Evolutionary conservation across 1,284 basidiomycete species (phyloP).

Genomic region (Cutaneotrichosporon cavernicola): DNA sequence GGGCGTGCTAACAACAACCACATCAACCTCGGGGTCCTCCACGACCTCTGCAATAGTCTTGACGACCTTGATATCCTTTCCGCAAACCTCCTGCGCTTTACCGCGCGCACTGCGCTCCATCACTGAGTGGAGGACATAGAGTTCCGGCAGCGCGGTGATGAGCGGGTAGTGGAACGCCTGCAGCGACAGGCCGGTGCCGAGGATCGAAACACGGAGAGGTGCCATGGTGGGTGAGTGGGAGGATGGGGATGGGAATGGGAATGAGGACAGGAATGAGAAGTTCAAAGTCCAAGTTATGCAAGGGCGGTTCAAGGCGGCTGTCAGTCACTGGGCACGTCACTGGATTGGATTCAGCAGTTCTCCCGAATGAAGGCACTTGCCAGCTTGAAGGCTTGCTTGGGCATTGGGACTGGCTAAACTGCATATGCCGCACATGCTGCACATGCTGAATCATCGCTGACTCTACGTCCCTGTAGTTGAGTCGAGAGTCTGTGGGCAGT

Average conservation of each 20-base stretch:
- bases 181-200: conserved; percentile 72
- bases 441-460: too few relatives aligned
- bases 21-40: conserved; percentile 51
- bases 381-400: too few relatives aligned
- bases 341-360: neutral
- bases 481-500: too few relatives aligned
- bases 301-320: neutral
- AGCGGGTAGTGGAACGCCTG: conserved; percentile 77
- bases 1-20: conserved; percentile 69
- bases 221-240: conserved; percentile 18
- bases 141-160: conserved; percentile 68
- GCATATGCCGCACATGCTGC: too few relatives aligned
- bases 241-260: neutral
- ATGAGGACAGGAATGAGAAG: too few relatives aligned
- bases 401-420: too few relatives aligned
- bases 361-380: neutral
- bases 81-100: conserved; percentile 35
- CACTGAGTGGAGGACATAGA: conserved; percentile 70
- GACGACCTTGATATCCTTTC: conserved; percentile 48
- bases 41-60: conserved; percentile 49
- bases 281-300: too few relatives aligned
- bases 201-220: conserved; percentile 67
- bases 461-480: too few relatives aligned
- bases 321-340: neutral
- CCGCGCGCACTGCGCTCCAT: conserved; percentile 46